Conservation (phyloP, 2,329 filamentous ascomycete species). For the Chaetomiaceae sp. region DNA sequence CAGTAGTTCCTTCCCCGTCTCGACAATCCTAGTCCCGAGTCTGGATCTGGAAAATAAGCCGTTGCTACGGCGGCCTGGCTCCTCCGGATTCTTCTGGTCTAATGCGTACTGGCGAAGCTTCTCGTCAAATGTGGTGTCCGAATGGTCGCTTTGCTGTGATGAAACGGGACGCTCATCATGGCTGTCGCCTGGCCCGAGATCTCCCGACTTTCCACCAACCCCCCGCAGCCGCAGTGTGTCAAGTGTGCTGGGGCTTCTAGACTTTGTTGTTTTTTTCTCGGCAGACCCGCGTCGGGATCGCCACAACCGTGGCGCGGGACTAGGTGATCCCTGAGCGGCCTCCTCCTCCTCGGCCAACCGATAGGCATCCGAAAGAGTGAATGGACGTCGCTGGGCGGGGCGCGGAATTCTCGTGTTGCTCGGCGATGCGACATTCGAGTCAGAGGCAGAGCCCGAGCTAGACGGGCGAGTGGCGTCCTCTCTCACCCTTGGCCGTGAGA, state of each 20-base stretch:
- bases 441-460: conserved; percentile 26
- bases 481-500: conserved; percentile 28
- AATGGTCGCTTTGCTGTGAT: conserved; percentile 24
- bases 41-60: conserved; percentile 36
- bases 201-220: not conserved
- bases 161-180: conserved; percentile 14
- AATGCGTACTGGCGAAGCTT: conserved; percentile 30
- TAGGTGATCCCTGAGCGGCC: conserved; percentile 44
- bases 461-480: conserved; percentile 25
- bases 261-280: conserved; percentile 25
- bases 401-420: conserved; percentile 31
- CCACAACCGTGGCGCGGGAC: conserved; percentile 47
- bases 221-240: conserved; percentile 5
- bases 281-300: conserved; percentile 34
- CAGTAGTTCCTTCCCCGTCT: conserved; percentile 33
- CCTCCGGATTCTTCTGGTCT: conserved; percentile 27
- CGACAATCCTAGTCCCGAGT: conserved; percentile 35
- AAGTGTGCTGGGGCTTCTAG: not conserved
- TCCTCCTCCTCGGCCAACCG: conserved; percentile 34
- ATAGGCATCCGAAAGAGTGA: conserved; percentile 43
- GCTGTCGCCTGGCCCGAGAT: conserved; percentile 16
- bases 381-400: conserved; percentile 23
- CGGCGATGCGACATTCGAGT: conserved; percentile 20
- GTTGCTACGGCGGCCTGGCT: conserved; percentile 26
- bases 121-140: conserved; percentile 32